phyloP scores from a whole-genome alignment of 2,329 filamentous ascomycete genomes.

The Aureobasidium sp. region DNA sequence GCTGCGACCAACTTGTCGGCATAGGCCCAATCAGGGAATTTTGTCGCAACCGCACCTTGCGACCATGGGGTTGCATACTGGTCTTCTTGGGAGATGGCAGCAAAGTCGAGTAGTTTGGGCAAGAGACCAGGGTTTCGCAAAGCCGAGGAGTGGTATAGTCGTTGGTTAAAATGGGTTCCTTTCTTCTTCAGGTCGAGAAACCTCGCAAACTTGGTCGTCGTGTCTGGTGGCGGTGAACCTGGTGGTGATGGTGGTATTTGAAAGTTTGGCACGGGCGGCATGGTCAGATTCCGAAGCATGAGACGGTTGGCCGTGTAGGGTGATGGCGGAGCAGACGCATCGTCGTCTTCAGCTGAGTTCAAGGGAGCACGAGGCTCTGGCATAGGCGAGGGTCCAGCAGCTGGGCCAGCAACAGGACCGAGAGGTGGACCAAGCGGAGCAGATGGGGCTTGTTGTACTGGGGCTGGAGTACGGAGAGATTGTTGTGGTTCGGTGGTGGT shows the following conservation, averaged over 20 bases:
- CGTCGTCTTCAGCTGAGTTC: background rate
- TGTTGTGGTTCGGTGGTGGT: background rate
- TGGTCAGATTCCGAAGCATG: constrained; percentile 60
- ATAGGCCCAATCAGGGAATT: constrained; percentile 11
- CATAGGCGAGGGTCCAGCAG: constrained; percentile 5
- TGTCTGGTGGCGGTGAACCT: constrained; percentile 35
- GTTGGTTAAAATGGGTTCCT: constrained; percentile 69
- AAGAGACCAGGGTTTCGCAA: constrained; percentile 64
- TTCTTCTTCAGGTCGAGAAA: constrained; percentile 72
- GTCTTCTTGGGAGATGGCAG: constrained; percentile 44
- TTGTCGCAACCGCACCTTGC: constrained; percentile 20
- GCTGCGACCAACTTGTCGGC: constrained; percentile 9
- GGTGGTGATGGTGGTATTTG: constrained; percentile 67
- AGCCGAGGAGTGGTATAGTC: constrained; percentile 56
- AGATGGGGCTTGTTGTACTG: background rate
- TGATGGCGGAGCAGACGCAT: constrained; percentile 33
- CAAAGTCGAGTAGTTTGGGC: constrained; percentile 65
- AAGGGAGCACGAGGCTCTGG: constrained; percentile 12
- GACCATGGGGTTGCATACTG: constrained; percentile 57
- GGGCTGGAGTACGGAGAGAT: background rate
- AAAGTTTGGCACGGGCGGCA: constrained; percentile 63
- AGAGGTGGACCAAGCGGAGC: background rate
- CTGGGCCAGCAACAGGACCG: constrained; percentile 6
- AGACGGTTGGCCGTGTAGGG: constrained; percentile 60
- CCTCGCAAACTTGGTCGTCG: constrained; percentile 53